Base-by-base conservation (phyloP, 2,329 filamentous ascomycete genomes). In the Bipolaris cookei region DNA sequence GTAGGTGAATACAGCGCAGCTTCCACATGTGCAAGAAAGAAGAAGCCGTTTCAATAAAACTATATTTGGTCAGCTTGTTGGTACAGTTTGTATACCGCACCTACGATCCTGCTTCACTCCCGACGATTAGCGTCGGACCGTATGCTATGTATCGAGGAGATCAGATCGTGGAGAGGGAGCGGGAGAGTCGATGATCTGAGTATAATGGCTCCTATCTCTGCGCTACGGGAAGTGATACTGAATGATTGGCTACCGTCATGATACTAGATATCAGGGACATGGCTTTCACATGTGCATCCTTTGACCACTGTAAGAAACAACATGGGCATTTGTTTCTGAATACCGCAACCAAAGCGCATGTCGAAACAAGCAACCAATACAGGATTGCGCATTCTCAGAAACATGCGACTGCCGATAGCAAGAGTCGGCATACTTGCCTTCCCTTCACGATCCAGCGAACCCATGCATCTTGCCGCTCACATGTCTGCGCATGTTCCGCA, bases 1-100 rank as follows among this genome's bases (percentile, higher is more conserved):
- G 37, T 56, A 56, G 35, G 39, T 42, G 32, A 30, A 44, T 30
- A 14, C 20, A 46, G 41, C 25, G 39, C 46, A 37, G 54, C 54
- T 56, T 46, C 25, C 42, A 28, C 38, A 21, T 16, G n/a, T 8
- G 20, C 4, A 20, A 38, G 16, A 35, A 41, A 28, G 41, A 28
- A 47, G 23, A 56, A 16, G 34, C 25, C 21, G 47, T 51, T 28
- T 34, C 25, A 35, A 32, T 56, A 38, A 28, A 32, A 25, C 21
- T 25, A 38, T 11, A 20, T 44, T 16, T 28, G 10, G 35, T 43
- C 14, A 21, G 16, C 20, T 23, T 35, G 32, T 23, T 35, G 18
- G 32, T 37, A 30, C 20, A 42, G n/a, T 32, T 35, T 28, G 25
- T 23, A 41, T 13, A 14, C 38, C 6, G 38, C 38, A 41, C 8